Base-by-base conservation (phyloP, 148 eudicot genomes). In the Vaccinium darrowii region DNA sequence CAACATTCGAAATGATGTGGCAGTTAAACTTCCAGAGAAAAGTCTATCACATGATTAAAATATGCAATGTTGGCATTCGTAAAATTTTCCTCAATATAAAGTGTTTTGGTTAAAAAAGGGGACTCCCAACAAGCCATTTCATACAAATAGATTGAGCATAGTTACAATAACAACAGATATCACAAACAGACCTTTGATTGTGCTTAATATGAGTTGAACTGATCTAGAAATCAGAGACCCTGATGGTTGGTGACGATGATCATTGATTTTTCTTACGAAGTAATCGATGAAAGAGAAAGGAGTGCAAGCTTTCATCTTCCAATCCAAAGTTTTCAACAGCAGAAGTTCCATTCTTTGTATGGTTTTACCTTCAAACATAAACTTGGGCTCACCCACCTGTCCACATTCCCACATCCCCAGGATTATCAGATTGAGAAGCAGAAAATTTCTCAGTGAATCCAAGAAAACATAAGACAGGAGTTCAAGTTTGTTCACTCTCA, bases 261-360 rank as follows among this genome's bases (percentile, higher is more conserved):
- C 80, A 81, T 60, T 88, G 56, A 87, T 84, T 82, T 91, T 89
- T 18, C 67, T 75, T 7, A 94, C 87, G 51, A 90, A 91, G 72
- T 88, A 90, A 63, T 95, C 94, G 7, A 97, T 73, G 89, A 91
- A 95, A 5, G 94, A 90, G 86, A 90, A 94, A 21, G 99, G 95
- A 56, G 99, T 95, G 47, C 90, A 76, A 79, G 95, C 90, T 82
- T 88, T 87, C 91, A 97, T 88, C 82, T 87, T 93, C 99, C 99
- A 97, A 0, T 91, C 84, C 89, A 97, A 91, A 19, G 90, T 89
- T 84, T 84, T 90, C 86, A 95, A 85, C 84, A 97, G 92, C 84
- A 95, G 49, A 76, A 97, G 90, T 88, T 95, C 99, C 99, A 94
- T 94, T 86, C 92, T 95, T 81, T 87, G 92, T 82, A 97, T 91